Conservation (phyloP, 352 stramenopile species). For the Globisporangium ultimum region DNA sequence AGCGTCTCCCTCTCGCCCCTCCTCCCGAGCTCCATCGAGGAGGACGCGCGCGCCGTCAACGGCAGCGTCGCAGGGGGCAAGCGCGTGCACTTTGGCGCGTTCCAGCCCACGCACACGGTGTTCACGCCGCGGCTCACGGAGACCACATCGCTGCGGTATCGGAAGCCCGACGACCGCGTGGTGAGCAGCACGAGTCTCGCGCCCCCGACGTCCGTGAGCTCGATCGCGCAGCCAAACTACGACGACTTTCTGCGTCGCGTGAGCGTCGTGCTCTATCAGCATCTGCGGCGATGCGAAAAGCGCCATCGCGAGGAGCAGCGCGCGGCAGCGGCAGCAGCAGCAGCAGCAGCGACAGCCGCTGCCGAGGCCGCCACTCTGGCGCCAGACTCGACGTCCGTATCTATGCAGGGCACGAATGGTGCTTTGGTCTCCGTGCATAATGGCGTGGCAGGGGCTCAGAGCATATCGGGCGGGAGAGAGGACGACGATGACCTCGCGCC, state of each 20-base stretch:
- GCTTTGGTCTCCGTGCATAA: constrained; percentile 6
- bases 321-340: constrained; percentile 1
- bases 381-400: neutral
- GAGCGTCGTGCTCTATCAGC: constrained; percentile 88
- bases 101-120: constrained; percentile 85
- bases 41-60: constrained; percentile 26
- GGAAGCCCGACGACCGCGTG: constrained; percentile 75
- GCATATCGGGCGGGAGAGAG: neutral
- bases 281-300: constrained; percentile 86
- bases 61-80: constrained; percentile 22
- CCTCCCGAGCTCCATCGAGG: constrained; percentile 74
- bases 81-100: constrained; percentile 68
- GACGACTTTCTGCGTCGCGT: constrained; percentile 87
- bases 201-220: constrained; percentile 65
- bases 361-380: neutral
- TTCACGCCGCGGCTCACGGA: constrained; percentile 80
- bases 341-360: neutral
- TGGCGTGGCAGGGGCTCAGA: constrained; percentile 6
- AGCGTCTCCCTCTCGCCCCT: constrained; percentile 78
- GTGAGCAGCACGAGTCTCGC: constrained; percentile 59
- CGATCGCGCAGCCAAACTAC: constrained; percentile 88
- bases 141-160: constrained; percentile 66
- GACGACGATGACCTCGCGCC: constrained; percentile 13
- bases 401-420: neutral
- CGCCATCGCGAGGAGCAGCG: constrained; percentile 64